Conservation (phyloP, 169 alveolate species). For the Theileria luwenshuni region DNA sequence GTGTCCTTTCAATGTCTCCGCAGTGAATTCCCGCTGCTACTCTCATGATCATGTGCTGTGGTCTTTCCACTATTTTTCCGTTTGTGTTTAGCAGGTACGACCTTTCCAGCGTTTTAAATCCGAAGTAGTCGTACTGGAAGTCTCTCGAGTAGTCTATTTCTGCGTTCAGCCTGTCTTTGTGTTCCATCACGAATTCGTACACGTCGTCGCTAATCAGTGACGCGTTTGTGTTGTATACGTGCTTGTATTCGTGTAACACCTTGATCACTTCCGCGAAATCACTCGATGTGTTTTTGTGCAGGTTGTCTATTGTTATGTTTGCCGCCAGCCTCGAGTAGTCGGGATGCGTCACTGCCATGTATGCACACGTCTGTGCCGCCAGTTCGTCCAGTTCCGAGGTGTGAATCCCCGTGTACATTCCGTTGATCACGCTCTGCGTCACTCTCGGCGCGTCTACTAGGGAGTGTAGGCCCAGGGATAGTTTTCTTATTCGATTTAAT, state of each 20-base stretch:
- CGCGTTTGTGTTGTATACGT: conserved; percentile 88
- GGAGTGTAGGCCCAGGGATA: conserved; percentile 85
- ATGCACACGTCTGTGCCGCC: conserved; percentile 98
- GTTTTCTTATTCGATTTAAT: conserved; percentile 76
- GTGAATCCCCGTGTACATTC: conserved; percentile 91
- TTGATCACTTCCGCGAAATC: conserved; percentile 84
- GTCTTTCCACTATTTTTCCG: conserved; percentile 94
- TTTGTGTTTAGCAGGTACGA: conserved; percentile 88
- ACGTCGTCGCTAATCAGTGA: conserved; percentile 91
- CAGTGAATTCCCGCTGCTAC: conserved; percentile 96
- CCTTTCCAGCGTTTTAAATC: conserved; percentile 96
- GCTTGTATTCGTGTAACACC: conserved; percentile 79
- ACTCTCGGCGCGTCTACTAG: conserved; percentile 86
- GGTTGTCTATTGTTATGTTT: conserved; percentile 92
- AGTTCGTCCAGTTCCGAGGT: conserved; percentile 94
- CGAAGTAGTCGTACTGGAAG: conserved; percentile 95
- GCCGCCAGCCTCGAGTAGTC: conserved; percentile 97
- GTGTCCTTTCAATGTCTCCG: conserved; percentile 92
- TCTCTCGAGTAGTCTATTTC: conserved; percentile 92
- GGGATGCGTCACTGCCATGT: conserved; percentile 97
- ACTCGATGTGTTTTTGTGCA: conserved; percentile 93
- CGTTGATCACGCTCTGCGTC: conserved; percentile 88
- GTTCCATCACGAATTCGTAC: conserved; percentile 84
- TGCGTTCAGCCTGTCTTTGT: conserved; percentile 85
- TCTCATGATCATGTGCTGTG: conserved; percentile 97